Evolutionary conservation across 2,329 filamentous ascomycete species (phyloP).

Genomic region (Colletotrichum liriopes): DNA sequence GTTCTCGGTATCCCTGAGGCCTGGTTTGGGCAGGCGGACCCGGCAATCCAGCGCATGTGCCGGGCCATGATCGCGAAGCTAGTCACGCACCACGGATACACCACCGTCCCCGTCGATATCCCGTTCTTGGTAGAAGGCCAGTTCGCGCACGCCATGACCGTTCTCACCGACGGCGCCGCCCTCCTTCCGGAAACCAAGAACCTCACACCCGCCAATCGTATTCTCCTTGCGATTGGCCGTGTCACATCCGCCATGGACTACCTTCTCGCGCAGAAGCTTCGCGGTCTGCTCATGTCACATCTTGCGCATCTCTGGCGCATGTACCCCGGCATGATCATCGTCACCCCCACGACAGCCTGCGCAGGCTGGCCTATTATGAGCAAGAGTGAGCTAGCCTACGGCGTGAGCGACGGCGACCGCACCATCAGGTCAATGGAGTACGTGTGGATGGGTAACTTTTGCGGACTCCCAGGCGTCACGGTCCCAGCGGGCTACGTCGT

Average conservation of each 20-base stretch:
- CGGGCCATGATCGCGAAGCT: conserved; percentile 67
- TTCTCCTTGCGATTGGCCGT: conserved; percentile 76
- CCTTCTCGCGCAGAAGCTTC: conserved; percentile 78
- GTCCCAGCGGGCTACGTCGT: conserved; percentile 63
- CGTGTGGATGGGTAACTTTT: conserved; percentile 68
- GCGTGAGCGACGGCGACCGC: conserved; percentile 62
- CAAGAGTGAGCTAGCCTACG: conserved; percentile 55
- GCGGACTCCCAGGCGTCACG: conserved; percentile 62
- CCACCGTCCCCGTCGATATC: conserved; percentile 69
- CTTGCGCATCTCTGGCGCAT: conserved; percentile 76
- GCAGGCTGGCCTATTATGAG: conserved; percentile 61
- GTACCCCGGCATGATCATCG: conserved; percentile 79
- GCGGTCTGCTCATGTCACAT: conserved; percentile 79
- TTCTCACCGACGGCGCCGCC: conserved; percentile 74
- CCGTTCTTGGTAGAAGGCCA: conserved; percentile 76
- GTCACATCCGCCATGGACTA: conserved; percentile 77
- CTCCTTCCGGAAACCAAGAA: conserved; percentile 62
- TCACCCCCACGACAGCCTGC: conserved; percentile 76
- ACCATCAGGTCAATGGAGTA: conserved; percentile 66
- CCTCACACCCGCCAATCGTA: conserved; percentile 74
- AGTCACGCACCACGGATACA: conserved; percentile 66
- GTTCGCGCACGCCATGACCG: conserved; percentile 81
- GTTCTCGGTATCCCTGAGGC: conserved; percentile 75
- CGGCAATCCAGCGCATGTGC: conserved; percentile 60
- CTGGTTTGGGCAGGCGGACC: conserved; percentile 71